Evolutionary conservation across 2,329 filamentous ascomycete species (phyloP).

Genomic region (Sporothrix sp.): DNA sequence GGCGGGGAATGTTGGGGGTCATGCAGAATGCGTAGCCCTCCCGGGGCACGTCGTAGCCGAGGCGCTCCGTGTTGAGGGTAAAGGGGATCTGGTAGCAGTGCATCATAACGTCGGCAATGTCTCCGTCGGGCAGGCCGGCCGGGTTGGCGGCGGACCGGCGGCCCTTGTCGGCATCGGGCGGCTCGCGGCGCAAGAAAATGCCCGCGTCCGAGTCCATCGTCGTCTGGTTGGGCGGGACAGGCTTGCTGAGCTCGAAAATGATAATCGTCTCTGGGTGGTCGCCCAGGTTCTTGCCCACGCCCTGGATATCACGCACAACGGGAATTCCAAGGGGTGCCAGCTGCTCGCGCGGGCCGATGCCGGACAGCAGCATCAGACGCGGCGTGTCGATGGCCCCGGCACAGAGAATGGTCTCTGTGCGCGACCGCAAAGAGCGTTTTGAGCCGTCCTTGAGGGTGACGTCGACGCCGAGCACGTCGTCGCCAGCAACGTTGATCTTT

Average conservation of each 20-base stretch:
- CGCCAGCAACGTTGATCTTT: slow-evolving; percentile 59
- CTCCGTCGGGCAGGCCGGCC: slow-evolving; percentile 50
- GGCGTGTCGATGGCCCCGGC: slow-evolving; percentile 77
- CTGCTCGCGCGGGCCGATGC: slow-evolving; percentile 45
- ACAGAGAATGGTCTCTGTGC: slow-evolving; percentile 67
- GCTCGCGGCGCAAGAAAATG: slow-evolving; percentile 75
- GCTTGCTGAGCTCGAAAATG: slow-evolving; percentile 69
- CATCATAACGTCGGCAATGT: slow-evolving; percentile 85
- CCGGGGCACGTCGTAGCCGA: slow-evolving; percentile 53
- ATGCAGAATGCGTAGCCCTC: slow-evolving; percentile 77
- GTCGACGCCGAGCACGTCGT: slow-evolving; percentile 58
- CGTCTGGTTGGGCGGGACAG: slow-evolving; percentile 66
- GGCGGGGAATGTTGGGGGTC: slow-evolving; percentile 82
- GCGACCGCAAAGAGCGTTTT: slow-evolving; percentile 49
- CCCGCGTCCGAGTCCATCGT: slow-evolving; percentile 88
- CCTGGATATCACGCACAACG: slow-evolving; percentile 47
- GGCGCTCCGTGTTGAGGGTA: slow-evolving; percentile 70
- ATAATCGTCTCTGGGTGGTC: slow-evolving; percentile 53
- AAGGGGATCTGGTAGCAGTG: slow-evolving; percentile 96
- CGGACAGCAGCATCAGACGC: slow-evolving; percentile 50
- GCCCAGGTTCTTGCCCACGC: slow-evolving; percentile 51
- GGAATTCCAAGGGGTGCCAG: slow-evolving; percentile 44
- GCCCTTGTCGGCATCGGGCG: slow-evolving; percentile 56
- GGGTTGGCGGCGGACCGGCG: slow-evolving; percentile 39
- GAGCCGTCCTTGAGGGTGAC: slow-evolving; percentile 46